Conservation (phyloP, 2,329 filamentous ascomycete genomes). For the Juglanconis oblonga region DNA sequence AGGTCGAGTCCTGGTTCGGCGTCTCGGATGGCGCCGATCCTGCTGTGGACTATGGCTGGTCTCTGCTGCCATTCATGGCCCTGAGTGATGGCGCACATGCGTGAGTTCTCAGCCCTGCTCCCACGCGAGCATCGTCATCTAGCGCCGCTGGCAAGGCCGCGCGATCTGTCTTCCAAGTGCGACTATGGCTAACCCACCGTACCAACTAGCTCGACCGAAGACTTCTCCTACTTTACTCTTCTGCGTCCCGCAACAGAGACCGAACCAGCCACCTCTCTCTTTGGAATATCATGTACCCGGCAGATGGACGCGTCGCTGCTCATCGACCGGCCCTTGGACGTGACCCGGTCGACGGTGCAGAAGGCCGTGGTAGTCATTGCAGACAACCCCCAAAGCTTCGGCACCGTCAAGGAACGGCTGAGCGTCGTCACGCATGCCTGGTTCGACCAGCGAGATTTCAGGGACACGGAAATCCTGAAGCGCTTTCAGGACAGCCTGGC, state of each 20-base stretch:
- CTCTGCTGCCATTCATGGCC: slow-evolving; percentile 91
- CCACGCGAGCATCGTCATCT: background rate
- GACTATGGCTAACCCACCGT: background rate
- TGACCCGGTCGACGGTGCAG: slow-evolving; percentile 96
- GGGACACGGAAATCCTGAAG: slow-evolving; percentile 83
- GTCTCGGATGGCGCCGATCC: slow-evolving; percentile 72
- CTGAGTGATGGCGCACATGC: slow-evolving; percentile 93
- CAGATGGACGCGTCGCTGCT: slow-evolving; percentile 81
- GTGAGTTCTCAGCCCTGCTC: slow-evolving; percentile 48
- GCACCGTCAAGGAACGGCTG: slow-evolving; percentile 83
- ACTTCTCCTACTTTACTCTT: slow-evolving; percentile 98
- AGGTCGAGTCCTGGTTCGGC: slow-evolving; percentile 91
- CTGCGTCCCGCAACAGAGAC: slow-evolving; percentile 57
- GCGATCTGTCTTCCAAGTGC: too few species aligned
- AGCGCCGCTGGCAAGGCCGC: too few species aligned
- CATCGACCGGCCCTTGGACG: slow-evolving; percentile 76
- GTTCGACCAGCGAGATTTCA: slow-evolving; percentile 94
- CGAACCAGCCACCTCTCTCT: slow-evolving; percentile 73
- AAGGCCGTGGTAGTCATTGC: slow-evolving; percentile 97
- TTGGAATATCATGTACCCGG: slow-evolving; percentile 92
- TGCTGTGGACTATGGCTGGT: slow-evolving; percentile 82
- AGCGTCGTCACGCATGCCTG: slow-evolving; percentile 90
- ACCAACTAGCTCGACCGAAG: slow-evolving; percentile 70
- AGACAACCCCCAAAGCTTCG: slow-evolving; percentile 85
- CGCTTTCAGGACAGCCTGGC: slow-evolving; percentile 87